These are phyloP conservation scores for Podaxis sp. DNA, from an alignment of 768 basidiomycete species.

Conservation along the genomic window DNA sequence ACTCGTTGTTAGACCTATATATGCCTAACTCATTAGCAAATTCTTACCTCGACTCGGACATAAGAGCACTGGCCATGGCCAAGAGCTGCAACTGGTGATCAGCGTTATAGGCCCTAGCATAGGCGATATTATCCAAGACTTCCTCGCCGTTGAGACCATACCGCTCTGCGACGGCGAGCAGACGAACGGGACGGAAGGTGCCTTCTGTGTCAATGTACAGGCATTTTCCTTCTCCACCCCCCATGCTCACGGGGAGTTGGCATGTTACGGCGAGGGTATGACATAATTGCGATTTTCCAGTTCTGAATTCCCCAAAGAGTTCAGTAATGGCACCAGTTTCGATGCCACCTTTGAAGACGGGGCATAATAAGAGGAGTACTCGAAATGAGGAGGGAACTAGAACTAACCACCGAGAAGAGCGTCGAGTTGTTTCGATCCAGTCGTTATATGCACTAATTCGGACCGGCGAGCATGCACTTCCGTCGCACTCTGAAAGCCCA, in stretches of 20 bases:
- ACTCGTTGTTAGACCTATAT: constrained; percentile 10
- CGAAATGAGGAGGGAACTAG: constrained; percentile 10
- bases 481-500: constrained; percentile 97
- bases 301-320: constrained; percentile 97
- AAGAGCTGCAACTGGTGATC: constrained; percentile 93
- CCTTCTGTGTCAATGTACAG: constrained; percentile 99
- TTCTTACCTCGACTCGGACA: constrained; percentile 93
- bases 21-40: constrained; percentile 1
- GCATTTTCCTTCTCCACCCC: constrained; percentile 98
- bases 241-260: constrained; percentile 95
- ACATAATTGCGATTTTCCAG: constrained; percentile 97
- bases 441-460: constrained; percentile 94
- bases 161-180: constrained; percentile 92
- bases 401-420: constrained; percentile 84
- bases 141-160: constrained; percentile 98
- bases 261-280: constrained; percentile 98
- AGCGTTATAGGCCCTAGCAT: constrained; percentile 97
- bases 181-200: constrained; percentile 94
- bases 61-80: constrained; percentile 92
- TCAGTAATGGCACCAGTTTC: constrained; percentile 99
- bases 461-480: constrained; percentile 94
- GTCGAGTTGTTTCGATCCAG: constrained; percentile 94
- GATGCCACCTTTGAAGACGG: constrained; percentile 68
- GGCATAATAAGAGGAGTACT: constrained; percentile 10
- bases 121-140: constrained; percentile 97